Evolutionary conservation across 2,329 filamentous ascomycete genomes (phyloP).

Genomic region (Ophiostoma tasmaniense): DNA sequence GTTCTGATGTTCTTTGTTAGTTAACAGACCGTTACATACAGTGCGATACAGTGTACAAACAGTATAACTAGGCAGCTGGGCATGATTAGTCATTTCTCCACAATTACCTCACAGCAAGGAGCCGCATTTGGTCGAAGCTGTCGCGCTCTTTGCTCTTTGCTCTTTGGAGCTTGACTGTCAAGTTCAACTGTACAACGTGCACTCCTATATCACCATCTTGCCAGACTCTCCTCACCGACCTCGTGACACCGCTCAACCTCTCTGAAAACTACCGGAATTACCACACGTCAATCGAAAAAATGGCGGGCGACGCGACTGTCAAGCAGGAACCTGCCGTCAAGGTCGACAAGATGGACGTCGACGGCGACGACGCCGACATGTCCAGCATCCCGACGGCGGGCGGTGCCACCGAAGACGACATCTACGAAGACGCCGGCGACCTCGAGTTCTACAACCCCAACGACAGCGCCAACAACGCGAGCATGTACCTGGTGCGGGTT

Average conservation of each 20-base stretch:
- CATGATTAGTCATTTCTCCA: not conserved
- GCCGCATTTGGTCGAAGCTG: slow-evolving; percentile 3
- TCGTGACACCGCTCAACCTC: not conserved
- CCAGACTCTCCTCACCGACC: not conserved
- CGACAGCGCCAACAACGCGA: slow-evolving; percentile 31
- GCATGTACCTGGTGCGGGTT: slow-evolving; percentile 65
- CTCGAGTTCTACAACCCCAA: slow-evolving; percentile 44
- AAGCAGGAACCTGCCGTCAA: slow-evolving; percentile 25
- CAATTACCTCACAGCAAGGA: not conserved
- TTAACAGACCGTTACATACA: not conserved
- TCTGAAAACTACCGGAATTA: not conserved
- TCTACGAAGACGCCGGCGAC: slow-evolving; percentile 58
- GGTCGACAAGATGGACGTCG: slow-evolving; percentile 34
- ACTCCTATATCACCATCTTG: not conserved
- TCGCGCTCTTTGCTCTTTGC: too few species aligned
- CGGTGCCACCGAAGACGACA: slow-evolving; percentile 45
- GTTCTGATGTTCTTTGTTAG: too few species aligned
- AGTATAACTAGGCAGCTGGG: not conserved
- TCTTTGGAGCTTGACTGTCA: too few species aligned
- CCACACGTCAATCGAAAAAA: too few species aligned
- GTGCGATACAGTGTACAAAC: not conserved
- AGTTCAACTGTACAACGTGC: not conserved
- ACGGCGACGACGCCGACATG: slow-evolving; percentile 19
- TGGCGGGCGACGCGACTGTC: slow-evolving; percentile 10
- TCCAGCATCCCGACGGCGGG: slow-evolving; percentile 25